Base-by-base conservation (phyloP, 257 asterid species). In the Linaria vulgaris region DNA sequence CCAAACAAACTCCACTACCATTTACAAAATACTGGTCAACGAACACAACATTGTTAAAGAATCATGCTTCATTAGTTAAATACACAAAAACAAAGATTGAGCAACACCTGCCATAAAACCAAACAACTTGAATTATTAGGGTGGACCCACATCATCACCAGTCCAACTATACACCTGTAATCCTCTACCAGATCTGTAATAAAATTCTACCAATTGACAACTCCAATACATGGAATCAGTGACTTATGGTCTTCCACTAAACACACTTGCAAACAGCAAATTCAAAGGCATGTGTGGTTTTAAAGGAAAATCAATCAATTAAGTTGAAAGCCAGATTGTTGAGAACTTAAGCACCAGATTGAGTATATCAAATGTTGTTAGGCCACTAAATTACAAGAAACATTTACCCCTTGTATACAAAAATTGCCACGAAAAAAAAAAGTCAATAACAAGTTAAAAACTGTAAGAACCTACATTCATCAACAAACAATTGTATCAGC, bases 1-100 rank as follows among this genome's bases (percentile, higher is more conserved):
- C 66, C 81, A 69, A 72, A 59, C 56, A 65, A 69, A 41, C 27
- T 72, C 72, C 74, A 75, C 78, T 61, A 66, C 12, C 57, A 49
- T 41, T 12, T 54, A 59, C 51, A 24, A 50, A 38, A 59, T 38
- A 69, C 57, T 57, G 24, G 67, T 68, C 75, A 69, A 43, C 56
- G 9, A 31, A 59, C 2, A 68, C 53, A 52, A 61, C 61, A 25
- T 19, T 21, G 51, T 12, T 34, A n/a, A 63, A 59, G 51, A 16
- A 43, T 34, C 56, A n/a, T 34, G 12, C 14, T 69, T 73, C 69
- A 57, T 55, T 27, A 56, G 53, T 51, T 70, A 59, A 39, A 56
- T 67, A 45, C 41, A 16, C 34, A 52, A 56, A 69, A 69, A 38
- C 45, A 67, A 61, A 22, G 58, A n/a, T 48, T 70, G 68, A 74